Percentiles rank a stretch among this genome's conserved stretches.
Conservation (phyloP, 352 stramenopile genomes). For the Albugo laibachii region DNA sequence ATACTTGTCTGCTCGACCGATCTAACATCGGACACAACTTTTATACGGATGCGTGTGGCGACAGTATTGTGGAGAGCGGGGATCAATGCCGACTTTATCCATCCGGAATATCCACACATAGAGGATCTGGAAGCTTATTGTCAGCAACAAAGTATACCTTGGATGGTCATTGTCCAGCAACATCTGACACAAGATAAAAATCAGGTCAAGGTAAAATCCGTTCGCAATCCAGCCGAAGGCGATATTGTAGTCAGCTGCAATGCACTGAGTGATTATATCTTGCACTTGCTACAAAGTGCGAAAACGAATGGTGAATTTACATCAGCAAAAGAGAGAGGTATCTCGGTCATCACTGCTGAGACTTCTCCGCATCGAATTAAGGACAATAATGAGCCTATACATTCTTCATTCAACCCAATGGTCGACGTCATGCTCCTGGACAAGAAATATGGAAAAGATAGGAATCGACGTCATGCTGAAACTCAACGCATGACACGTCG, state of each 20-base stretch:
- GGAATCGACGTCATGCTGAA: slow-evolving; percentile 30
- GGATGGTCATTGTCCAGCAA: slow-evolving; percentile 75
- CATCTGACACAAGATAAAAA: slow-evolving; percentile 72
- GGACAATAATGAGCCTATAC: slow-evolving; percentile 5
- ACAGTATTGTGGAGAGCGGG: slow-evolving; percentile 48
- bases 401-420: slow-evolving; percentile 22
- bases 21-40: slow-evolving; percentile 44
- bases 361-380: slow-evolving; percentile 11
- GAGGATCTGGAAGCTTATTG: slow-evolving; percentile 75
- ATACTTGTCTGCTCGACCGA: slow-evolving; percentile 62
- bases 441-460: slow-evolving; percentile 43
- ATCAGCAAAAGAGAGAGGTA: not conserved
- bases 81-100: slow-evolving; percentile 62
- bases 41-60: slow-evolving; percentile 64
- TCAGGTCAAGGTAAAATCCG: slow-evolving; percentile 56
- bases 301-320: slow-evolving; percentile 1
- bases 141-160: slow-evolving; percentile 44
- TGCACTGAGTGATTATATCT: slow-evolving; percentile 39
- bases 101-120: slow-evolving; percentile 53
- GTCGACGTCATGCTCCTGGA: slow-evolving; percentile 67
- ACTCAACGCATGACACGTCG: slow-evolving; percentile 59
- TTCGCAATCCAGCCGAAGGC: slow-evolving; percentile 42
- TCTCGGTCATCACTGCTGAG: slow-evolving; percentile 1
- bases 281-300: slow-evolving; percentile 13
- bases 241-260: slow-evolving; percentile 45